phyloP scores from a whole-genome alignment of 1,284 basidiomycete species.

The Ustilago xerochloae region DNA sequence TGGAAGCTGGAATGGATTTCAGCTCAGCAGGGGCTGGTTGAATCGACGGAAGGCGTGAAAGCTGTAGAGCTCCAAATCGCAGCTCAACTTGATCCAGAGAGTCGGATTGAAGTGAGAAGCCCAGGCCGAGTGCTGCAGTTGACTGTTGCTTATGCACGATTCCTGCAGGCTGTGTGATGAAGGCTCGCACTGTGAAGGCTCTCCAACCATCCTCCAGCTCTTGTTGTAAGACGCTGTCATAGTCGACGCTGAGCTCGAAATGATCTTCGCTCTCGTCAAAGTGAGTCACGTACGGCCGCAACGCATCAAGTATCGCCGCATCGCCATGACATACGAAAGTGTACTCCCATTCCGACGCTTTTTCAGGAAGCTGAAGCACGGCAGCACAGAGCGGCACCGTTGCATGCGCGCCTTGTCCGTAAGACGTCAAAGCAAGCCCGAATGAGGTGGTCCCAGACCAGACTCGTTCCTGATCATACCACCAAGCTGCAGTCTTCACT shows the following conservation, averaged over 20 bases:
- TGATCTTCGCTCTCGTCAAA: not conserved
- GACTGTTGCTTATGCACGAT: not conserved
- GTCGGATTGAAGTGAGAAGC: not conserved
- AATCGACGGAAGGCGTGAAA: not conserved
- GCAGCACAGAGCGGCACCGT: slow-evolving; percentile 27
- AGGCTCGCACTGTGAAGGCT: not conserved
- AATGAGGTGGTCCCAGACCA: slow-evolving; percentile 25
- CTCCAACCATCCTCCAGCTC: slow-evolving; percentile 8
- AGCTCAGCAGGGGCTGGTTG: not conserved
- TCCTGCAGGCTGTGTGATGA: not conserved
- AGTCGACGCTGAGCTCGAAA: not conserved
- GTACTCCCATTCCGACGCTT: slow-evolving; percentile 7
- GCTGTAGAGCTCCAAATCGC: slow-evolving; percentile 28
- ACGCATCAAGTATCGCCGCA: not conserved
- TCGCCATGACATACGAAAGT: slow-evolving; percentile 10
- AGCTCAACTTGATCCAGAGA: not conserved
- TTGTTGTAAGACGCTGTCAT: not conserved
- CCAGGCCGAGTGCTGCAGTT: slow-evolving; percentile 9
- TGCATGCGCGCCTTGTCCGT: not conserved
- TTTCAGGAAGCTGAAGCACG: not conserved
- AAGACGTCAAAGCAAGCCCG: not conserved
- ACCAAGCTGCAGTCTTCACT: not conserved
- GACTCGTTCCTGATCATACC: slow-evolving; percentile 13
- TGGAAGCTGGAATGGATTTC: slow-evolving; percentile 5
- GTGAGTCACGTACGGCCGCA: not conserved